These are phyloP conservation scores for Saccharomyces hybrid DNA, from an alignment of 1,139 yeast species.

Conservation along the genomic window DNA sequence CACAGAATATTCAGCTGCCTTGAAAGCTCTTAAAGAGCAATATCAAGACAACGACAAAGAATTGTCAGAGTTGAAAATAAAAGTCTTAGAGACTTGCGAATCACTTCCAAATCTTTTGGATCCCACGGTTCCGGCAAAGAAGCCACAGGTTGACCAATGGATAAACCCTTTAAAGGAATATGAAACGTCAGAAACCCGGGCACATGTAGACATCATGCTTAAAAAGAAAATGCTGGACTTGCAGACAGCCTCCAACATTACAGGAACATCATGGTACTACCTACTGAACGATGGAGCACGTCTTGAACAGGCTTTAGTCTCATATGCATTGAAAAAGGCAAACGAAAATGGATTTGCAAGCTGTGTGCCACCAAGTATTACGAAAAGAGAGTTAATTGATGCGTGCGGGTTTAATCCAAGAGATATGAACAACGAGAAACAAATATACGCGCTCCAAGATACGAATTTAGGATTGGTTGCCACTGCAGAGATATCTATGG, in stretches of 20 bases:
- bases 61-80: conserved; percentile 35
- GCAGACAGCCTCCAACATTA: conserved; percentile 58
- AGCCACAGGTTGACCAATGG: conserved; percentile 44
- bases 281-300: conserved; percentile 79
- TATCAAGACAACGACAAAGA: conserved; percentile 12
- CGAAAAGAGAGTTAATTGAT: conserved; percentile 62
- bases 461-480: conserved; percentile 68
- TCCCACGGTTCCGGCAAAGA: conserved; percentile 38
- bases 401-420: conserved; percentile 97
- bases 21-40: conserved; percentile 25
- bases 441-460: conserved; percentile 56
- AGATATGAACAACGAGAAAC: conserved; percentile 81
- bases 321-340: conserved; percentile 65
- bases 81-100: conserved; percentile 36
- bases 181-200: conserved; percentile 33
- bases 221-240: conserved; percentile 50
- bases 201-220: conserved; percentile 53
- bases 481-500: conserved; percentile 92
- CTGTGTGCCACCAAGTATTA: conserved; percentile 81
- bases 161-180: conserved; percentile 38
- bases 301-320: conserved; percentile 82
- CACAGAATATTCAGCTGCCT: conserved; percentile 10
- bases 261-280: conserved; percentile 89
- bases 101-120: conserved; percentile 65
- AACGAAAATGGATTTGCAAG: conserved; percentile 58